phyloP scores from a whole-genome alignment of 345 rosid genomes.

The Salix purpurea region DNA sequence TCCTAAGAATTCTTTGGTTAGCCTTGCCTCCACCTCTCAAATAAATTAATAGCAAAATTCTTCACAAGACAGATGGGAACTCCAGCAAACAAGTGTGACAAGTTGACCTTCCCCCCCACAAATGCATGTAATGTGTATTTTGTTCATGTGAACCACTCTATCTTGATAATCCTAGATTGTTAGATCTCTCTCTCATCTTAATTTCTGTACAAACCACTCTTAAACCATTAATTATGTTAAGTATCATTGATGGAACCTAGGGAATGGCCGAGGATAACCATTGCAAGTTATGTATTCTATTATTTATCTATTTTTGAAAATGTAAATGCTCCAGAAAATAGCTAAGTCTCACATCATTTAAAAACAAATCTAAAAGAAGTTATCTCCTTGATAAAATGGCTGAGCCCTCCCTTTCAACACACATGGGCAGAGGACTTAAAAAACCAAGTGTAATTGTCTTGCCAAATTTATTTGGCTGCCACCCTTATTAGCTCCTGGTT shows the following conservation, averaged over 20 bases:
- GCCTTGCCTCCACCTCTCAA: background rate
- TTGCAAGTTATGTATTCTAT: background rate
- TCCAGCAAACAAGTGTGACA: background rate
- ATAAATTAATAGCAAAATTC: background rate
- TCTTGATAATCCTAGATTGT: background rate
- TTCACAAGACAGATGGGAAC: background rate
- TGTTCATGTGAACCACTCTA: background rate
- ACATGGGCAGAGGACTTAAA: background rate
- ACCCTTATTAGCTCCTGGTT: background rate
- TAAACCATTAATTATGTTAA: background rate
- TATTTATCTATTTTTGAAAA: background rate
- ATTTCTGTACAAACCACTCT: background rate
- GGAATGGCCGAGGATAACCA: background rate
- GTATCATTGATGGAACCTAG: background rate
- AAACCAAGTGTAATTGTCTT: background rate
- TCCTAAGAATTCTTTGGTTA: background rate
- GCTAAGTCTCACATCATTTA: background rate
- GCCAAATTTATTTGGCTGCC: background rate
- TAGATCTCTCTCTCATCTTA: background rate
- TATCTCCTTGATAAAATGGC: background rate
- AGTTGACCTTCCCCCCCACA: background rate
- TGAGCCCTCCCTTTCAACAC: background rate
- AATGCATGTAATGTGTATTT: background rate
- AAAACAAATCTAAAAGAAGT: background rate
- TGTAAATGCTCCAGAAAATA: background rate